These are phyloP conservation scores for Cladosporium phlei DNA, from an alignment of 2,329 filamentous ascomycete genomes.

Conservation along the genomic window DNA sequence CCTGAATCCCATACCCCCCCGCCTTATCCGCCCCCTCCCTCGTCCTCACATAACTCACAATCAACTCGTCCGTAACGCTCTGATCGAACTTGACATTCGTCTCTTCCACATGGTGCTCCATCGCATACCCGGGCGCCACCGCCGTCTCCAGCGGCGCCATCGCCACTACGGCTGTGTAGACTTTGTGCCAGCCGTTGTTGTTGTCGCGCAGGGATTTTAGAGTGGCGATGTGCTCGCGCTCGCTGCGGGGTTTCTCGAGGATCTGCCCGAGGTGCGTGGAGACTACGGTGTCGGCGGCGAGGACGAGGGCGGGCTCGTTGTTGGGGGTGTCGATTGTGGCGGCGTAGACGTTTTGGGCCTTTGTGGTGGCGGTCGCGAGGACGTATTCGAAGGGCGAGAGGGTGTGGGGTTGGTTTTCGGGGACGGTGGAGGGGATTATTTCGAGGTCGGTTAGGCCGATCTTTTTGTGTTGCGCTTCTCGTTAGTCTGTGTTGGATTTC, in stretches of 20 bases:
- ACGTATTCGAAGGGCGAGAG: constrained; percentile 88
- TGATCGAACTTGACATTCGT: constrained; percentile 83
- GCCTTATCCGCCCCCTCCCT: constrained; percentile 94
- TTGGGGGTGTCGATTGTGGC: constrained; percentile 53
- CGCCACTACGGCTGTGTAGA: constrained; percentile 80
- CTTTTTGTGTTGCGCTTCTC: constrained; percentile 40
- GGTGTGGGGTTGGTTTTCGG: constrained; percentile 78
- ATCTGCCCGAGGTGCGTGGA: constrained; percentile 70
- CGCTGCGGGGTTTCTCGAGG: constrained; percentile 82
- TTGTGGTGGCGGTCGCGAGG: constrained; percentile 75
- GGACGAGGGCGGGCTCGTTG: constrained; percentile 74
- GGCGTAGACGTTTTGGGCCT: constrained; percentile 70
- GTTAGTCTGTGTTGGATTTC: neutral
- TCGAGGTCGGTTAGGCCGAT: constrained; percentile 79
- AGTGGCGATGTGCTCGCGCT: constrained; percentile 79
- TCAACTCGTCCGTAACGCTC: constrained; percentile 69
- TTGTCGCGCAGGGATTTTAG: constrained; percentile 75
- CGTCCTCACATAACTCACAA: constrained; percentile 73
- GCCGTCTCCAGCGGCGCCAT: constrained; percentile 78
- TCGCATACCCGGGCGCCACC: constrained; percentile 75
- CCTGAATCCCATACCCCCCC: constrained; percentile 91
- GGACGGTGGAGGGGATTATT: constrained; percentile 73
- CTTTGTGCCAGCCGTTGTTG: constrained; percentile 59
- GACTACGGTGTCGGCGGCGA: constrained; percentile 88
- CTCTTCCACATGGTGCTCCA: constrained; percentile 80